Conservation (phyloP, 2,329 filamentous ascomycete genomes). For the Aureobasidium sp. region DNA sequence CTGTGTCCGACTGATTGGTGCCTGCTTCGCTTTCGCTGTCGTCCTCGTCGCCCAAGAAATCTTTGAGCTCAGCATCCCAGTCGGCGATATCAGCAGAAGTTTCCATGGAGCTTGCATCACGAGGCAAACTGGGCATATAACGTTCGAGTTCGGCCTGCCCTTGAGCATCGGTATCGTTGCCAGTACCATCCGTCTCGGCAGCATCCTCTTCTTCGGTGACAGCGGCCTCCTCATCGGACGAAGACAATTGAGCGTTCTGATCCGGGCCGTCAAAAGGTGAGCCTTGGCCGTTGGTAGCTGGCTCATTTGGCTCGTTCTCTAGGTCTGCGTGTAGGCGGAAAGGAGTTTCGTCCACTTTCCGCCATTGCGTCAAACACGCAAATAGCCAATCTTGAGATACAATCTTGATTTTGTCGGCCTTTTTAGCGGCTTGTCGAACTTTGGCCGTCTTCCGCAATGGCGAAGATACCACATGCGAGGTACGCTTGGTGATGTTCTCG, state of each 20-base stretch:
- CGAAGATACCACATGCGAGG: conserved; percentile 65
- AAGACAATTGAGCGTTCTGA: conserved; percentile 30
- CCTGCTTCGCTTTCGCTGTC: conserved; percentile 38
- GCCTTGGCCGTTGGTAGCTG: conserved; percentile 44
- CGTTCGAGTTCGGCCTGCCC: conserved; percentile 32
- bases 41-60: conserved; percentile 53
- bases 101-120: conserved; percentile 23
- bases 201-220: conserved; percentile 31
- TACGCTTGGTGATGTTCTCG: conserved; percentile 44
- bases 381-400: conserved; percentile 86
- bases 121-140: conserved; percentile 38
- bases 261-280: conserved; percentile 29
- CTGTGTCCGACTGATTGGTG: conserved; percentile 21
- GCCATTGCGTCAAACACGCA: conserved; percentile 78
- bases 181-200: conserved; percentile 12
- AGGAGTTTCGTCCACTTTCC: conserved; percentile 64
- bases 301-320: conserved; percentile 35
- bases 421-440: conserved; percentile 74
- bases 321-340: conserved; percentile 61
- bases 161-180: conserved; percentile 17
- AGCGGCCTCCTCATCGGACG: conserved; percentile 37
- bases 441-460: conserved; percentile 73
- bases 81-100: conserved; percentile 34
- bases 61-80: conserved; percentile 61
- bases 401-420: conserved; percentile 68